These are phyloP conservation scores for Pseudogymnoascus sp. DNA, from an alignment of 2,329 filamentous ascomycete genomes.

Conservation along the genomic window DNA sequence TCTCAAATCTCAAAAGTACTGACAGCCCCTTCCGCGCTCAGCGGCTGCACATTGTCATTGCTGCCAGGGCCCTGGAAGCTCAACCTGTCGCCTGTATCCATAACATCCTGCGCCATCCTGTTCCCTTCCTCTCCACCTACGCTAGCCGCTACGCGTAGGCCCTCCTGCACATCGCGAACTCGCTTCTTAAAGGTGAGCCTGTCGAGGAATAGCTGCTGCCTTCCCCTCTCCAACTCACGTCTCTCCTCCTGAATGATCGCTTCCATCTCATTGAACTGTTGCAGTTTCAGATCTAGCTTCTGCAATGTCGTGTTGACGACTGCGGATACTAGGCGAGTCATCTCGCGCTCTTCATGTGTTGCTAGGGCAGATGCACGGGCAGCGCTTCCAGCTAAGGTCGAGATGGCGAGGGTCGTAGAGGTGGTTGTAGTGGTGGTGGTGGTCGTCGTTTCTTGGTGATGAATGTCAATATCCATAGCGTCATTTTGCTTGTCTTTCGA, in stretches of 20 bases:
- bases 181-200: conserved; percentile 82
- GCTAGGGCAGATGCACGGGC: conserved; percentile 80
- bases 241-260: conserved; percentile 84
- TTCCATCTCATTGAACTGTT: conserved; percentile 96
- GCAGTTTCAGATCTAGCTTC: conserved; percentile 90
- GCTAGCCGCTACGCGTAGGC: conserved; percentile 43
- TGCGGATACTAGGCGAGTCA: conserved; percentile 85
- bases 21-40: conserved; percentile 41
- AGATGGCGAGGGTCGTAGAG: conserved; percentile 53
- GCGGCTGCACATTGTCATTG: conserved; percentile 36
- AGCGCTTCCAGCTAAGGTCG: conserved; percentile 78
- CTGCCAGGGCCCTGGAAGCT: conserved; percentile 41
- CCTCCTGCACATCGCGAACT: conserved; percentile 73
- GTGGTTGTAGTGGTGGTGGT: conserved; percentile 41
- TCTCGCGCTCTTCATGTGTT: conserved; percentile 92
- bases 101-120: conserved; percentile 27
- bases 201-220: conserved; percentile 90
- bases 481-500: conserved; percentile 48
- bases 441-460: conserved; percentile 39
- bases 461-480: conserved; percentile 56
- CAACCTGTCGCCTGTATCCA: conserved; percentile 37
- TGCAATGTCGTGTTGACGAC: conserved; percentile 90
- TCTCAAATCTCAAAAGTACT: conserved; percentile 2
- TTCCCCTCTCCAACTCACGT: conserved; percentile 80
- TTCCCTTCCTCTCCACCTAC: conserved; percentile 31